A percentile compares a stretch with the other conserved stretches of the same genome.
These are phyloP conservation scores for Annulohypoxylon stygium DNA, from an alignment of 495 filamentous ascomycete genomes.

Conservation along the genomic window DNA sequence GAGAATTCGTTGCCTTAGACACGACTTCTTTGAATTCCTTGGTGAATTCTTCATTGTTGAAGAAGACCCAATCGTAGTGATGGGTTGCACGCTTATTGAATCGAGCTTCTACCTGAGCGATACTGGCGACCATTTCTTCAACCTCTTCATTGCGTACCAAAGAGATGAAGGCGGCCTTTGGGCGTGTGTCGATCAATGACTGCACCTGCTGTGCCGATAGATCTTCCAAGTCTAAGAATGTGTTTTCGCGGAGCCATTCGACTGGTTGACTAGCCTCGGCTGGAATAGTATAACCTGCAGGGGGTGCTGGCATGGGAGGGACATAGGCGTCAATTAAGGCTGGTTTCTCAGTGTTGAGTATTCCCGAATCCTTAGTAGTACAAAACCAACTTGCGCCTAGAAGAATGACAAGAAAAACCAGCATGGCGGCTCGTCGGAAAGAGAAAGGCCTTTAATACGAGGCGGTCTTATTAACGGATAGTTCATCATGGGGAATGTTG, in stretches of 20 bases:
- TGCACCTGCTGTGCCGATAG: constrained; percentile 34
- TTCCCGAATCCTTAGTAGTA: constrained; percentile 23
- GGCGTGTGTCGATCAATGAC: constrained; percentile 54
- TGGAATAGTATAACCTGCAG: constrained; percentile 23
- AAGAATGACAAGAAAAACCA: constrained; percentile 33
- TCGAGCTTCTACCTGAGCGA: constrained; percentile 82
- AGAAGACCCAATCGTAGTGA: constrained; percentile 90
- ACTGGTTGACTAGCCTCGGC: constrained; percentile 23
- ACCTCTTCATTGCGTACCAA: constrained; percentile 82
- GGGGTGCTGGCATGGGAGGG: constrained; percentile 37
- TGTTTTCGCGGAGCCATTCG: constrained; percentile 47
- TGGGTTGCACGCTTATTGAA: constrained; percentile 77
- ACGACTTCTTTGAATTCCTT: constrained; percentile 80
- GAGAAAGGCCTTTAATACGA: constrained; percentile 39
- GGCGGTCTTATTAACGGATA: constrained; percentile 44
- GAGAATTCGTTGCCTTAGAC: constrained; percentile 75
- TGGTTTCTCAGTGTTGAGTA: constrained; percentile 9
- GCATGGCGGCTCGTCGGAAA: constrained; percentile 35
- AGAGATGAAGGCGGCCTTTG: constrained; percentile 87
- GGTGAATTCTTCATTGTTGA: constrained; percentile 83
- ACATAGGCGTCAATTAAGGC: constrained; percentile 40
- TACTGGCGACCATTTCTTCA: constrained; percentile 85
- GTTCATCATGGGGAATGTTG: neutral
- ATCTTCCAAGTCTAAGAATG: constrained; percentile 32
- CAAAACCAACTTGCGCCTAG: constrained; percentile 39